Evolutionary conservation across 345 rosid genomes (phyloP), one percentile per base, ranked within the genome.

Genomic region (Brassica incana): DNA sequence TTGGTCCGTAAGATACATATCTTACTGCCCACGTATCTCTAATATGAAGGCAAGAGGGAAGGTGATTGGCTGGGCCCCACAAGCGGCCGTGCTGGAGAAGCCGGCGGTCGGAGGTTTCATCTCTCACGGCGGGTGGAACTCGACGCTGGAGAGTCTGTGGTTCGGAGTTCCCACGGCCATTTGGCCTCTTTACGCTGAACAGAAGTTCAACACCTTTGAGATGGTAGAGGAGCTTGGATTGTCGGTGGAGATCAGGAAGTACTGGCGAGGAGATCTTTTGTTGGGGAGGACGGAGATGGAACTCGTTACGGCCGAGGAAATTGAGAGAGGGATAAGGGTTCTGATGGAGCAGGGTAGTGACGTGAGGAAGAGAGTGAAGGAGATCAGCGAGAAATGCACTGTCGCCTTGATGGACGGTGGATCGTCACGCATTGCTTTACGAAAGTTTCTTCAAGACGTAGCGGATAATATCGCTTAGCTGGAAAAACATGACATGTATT

Each of bases 51-150:
- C 58, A 56, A 71, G 25, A 7, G 89, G 89, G 3, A 81, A 73
- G 43, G 75, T 86, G 0, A 79, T 81, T 0, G 90, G 93, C 35
- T 85, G 93, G 93, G 91, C 89, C 2, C 89, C 89, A 8, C 91
- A 90, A 7, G 77, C 60, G 7, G 71, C 72, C 0, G 59, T 90
- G 0, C 62, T 90, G 9, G 87, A 33, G 2, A 89, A 88, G 20
- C 61, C 73, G 0, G 84, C 91, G 0, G 14, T 85, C 0, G 90
- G 87, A 5, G 90, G 90, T 1, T 88, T 90, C 14, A 84, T 88
- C 3, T 38, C 90, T 6, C 91, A 90, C 18, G 86, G 90, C 7
- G 92, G 92, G 2, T 89, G 93, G 93, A 88, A 89, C 62, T 90
- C 95, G 0, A 81, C 32, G 0, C 25, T 89, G 3, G 93, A 90